Percentiles rank a stretch among this genome's conserved stretches.
Evolutionary conservation across 345 rosid genomes (phyloP).

Genomic region (Durio zibethinus): DNA sequence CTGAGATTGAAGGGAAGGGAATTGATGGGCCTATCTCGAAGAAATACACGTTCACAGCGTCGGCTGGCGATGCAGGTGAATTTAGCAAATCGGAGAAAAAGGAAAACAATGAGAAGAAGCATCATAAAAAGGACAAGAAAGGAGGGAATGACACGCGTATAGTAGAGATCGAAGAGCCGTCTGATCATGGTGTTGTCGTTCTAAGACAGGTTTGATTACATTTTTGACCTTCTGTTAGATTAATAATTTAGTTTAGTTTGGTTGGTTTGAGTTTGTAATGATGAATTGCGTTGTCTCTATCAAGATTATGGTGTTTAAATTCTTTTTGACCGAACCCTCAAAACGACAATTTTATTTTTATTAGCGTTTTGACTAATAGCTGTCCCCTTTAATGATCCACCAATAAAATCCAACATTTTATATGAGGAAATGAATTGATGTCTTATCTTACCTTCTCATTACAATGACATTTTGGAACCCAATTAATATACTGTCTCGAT

Average conservation of each 20-base stretch:
- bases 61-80: slow-evolving; percentile 42
- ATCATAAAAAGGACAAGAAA: slow-evolving; percentile 46
- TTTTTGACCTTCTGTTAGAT: background rate
- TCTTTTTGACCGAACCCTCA: background rate
- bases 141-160: slow-evolving; percentile 43
- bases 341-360: background rate
- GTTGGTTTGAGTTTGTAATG: background rate
- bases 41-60: slow-evolving; percentile 59
- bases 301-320: background rate
- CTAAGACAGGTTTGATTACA: slow-evolving; percentile 53
- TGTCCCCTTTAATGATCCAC: slow-evolving; percentile 2
- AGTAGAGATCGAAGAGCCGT: slow-evolving; percentile 65
- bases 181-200: slow-evolving; percentile 45
- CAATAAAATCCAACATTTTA: background rate
- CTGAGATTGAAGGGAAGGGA: slow-evolving; percentile 69
- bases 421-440: background rate
- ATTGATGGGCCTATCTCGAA: slow-evolving; percentile 45
- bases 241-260: background rate
- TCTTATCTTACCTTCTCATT: background rate
- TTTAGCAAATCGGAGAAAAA: slow-evolving; percentile 34
- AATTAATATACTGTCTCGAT: background rate
- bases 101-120: slow-evolving; percentile 34
- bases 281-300: background rate
- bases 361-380: background rate
- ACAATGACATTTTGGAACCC: background rate